phyloP scores from a whole-genome alignment of 495 filamentous ascomycete genomes.

The Lepraria neglecta region DNA sequence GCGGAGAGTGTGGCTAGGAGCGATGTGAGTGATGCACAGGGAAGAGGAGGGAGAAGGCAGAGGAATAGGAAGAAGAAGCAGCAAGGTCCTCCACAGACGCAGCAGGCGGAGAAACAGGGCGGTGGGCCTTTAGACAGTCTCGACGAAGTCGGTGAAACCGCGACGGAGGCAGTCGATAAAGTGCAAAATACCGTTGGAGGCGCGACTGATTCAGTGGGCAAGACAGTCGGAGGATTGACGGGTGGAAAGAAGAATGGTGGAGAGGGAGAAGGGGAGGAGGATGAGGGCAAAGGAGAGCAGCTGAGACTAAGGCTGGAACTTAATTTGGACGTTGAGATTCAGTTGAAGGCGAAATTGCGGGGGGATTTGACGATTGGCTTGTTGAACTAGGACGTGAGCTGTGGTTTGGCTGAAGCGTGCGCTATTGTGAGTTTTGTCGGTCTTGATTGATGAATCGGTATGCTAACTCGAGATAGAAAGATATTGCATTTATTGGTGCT shows the following conservation, averaged over 20 bases:
- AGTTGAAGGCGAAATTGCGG: slow-evolving; percentile 87
- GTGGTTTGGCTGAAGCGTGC: too few relatives aligned
- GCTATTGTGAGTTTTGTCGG: too few relatives aligned
- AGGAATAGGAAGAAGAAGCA: slow-evolving; percentile 31
- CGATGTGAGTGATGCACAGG: slow-evolving; percentile 16
- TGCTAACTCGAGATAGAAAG: too few relatives aligned
- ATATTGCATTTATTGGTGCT: too few relatives aligned
- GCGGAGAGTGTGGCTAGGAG: slow-evolving; percentile 25
- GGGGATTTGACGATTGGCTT: slow-evolving; percentile 82
- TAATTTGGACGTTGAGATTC: slow-evolving; percentile 85
- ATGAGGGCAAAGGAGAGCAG: slow-evolving; percentile 33
- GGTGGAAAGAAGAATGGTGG: slow-evolving; percentile 19
- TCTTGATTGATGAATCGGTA: too few relatives aligned
- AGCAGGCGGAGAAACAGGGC: slow-evolving; percentile 28
- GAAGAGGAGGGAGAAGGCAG: slow-evolving; percentile 13
- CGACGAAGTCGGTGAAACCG: slow-evolving; percentile 51
- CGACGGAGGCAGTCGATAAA: slow-evolving; percentile 41
- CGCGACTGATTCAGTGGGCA: too few relatives aligned
- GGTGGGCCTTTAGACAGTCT: slow-evolving; percentile 48
- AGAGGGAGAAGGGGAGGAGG: slow-evolving; percentile 15
- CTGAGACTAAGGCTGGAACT: slow-evolving; percentile 72
- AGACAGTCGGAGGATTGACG: background rate
- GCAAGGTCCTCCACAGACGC: slow-evolving; percentile 35
- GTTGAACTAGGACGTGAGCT: slow-evolving; percentile 40
- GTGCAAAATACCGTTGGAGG: slow-evolving; percentile 42